Base-by-base conservation (phyloP, 495 filamentous ascomycete genomes). In the Penicillium tannophilum region DNA sequence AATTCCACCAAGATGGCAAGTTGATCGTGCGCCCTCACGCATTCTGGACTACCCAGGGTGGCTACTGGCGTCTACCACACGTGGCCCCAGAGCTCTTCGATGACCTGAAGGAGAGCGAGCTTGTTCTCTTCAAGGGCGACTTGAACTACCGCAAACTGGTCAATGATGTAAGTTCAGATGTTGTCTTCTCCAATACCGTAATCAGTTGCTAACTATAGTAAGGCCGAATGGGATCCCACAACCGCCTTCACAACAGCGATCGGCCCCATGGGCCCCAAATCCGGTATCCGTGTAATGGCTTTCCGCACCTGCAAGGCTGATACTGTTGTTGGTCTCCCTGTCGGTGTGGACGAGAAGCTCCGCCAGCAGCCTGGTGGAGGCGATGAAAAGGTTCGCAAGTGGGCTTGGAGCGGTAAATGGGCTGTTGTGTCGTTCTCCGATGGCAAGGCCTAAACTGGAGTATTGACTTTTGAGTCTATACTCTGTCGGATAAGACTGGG, bases 381-480 rank as follows among this genome's bases (percentile, higher is more conserved):
- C 7, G 85, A 89, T 58, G 80, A 77, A 12, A 87, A 88, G 16
- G 82, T 84, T 19, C 83, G 94, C 59, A 93, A 93, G 72, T 98
- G 94, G 94, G 94, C 92, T 1, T 98, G 93, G 93, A 90, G 84
- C 69, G 94, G 94, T 9, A 98, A 97, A 75, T 98, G 91, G 91
- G 94, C 93, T 3, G 91, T 98, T 35, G 87, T 94, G 12, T 93
- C 92, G 20, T 96, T 97, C 64, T 95, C 75, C 63, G 85, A 91
- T 67, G 88, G 88, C 10, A 89, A 90, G 71, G 72, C 64, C 30
- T 82, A 69, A 43, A 52, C 5, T 43, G 23, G n/a, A 11, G 8
- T 24, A 26, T 24, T 26, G 46, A 28, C 28, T 28, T 5, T 14
- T 35, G 49, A 52, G 14, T 52, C n/a, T 1, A 39, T 10, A 23